Evolutionary conservation across 768 basidiomycete species (phyloP), one percentile per base, ranked within the genome.

Genomic region (Thelephora ganbajun): DNA sequence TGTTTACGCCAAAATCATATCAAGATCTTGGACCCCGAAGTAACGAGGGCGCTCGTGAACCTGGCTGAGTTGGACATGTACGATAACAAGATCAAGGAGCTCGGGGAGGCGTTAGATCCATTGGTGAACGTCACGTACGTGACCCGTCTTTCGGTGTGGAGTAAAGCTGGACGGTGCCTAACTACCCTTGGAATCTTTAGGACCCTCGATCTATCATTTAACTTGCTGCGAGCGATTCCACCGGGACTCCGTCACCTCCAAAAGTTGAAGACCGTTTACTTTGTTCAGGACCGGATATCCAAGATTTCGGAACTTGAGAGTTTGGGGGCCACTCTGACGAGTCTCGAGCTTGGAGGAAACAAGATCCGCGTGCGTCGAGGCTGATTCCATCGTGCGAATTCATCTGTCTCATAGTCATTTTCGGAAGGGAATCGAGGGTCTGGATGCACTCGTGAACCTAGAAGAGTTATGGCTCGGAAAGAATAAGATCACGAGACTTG

Each of bases 401-500:
- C 20, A 39, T 18, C 39, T 14, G 39, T 18, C 39, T 18, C 18
- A 30, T 9, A 9, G 5, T 6, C 18, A 11, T 37, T 48, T 9
- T 49, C n/a, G 26, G 9, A 51, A 96, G 92, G 76, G 71, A 68
- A 94, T 99, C 49, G 89, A 97, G 61, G 82, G 83, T 35, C 63
- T 98, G 3, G 87, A 88, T 11, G 69, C 75, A 1, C 67, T 96
- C 35, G 75, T 80, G 1, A 86, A 83, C 53, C 68, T 99, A 9
- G 88, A 92, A 54, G 92, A 97, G 56, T 69, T 99, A 2, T 98
- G 94, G 91, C 66, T 98, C 2, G 96, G 96, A 6, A 99, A 99
- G 73, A 99, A 99, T 62, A 99, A 97, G 68, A 89, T 99, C 49
- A 61, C 80, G 5, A 81, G 77, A 61, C 73, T 99, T 3, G 85